These are phyloP conservation scores for Cystofilobasidium capitatum DNA, from an alignment of 768 basidiomycete species.

Conservation along the genomic window DNA sequence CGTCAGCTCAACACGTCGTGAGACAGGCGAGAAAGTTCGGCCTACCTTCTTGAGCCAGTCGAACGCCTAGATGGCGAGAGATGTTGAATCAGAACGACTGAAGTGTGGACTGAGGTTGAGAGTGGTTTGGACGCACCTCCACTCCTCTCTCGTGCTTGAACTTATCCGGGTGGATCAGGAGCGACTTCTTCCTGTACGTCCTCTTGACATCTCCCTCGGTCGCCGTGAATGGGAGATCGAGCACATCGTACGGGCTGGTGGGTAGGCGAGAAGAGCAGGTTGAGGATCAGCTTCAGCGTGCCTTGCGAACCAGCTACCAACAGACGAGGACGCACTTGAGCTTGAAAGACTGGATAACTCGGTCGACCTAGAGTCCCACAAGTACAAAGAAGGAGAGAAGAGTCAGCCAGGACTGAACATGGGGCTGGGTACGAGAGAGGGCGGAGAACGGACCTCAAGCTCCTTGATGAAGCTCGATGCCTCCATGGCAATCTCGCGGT, in stretches of 20 bases:
- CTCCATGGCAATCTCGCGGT: slow-evolving; percentile 23
- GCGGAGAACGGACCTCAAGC: slow-evolving; percentile 17
- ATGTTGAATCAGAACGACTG: neutral
- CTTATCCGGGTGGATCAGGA: slow-evolving; percentile 95
- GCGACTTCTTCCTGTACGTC: slow-evolving; percentile 47
- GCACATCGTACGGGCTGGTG: slow-evolving; percentile 85
- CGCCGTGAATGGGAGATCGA: slow-evolving; percentile 56
- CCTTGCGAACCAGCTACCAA: neutral
- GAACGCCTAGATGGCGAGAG: slow-evolving; percentile 64
- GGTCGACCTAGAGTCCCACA: slow-evolving; percentile 45
- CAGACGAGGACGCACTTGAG: slow-evolving; percentile 58
- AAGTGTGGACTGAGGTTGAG: no score
- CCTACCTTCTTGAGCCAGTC: slow-evolving; percentile 82
- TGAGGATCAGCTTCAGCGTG: neutral
- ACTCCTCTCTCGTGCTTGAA: slow-evolving; percentile 62
- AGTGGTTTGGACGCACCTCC: slow-evolving; percentile 13
- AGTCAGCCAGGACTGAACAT: neutral
- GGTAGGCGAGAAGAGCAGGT: neutral
- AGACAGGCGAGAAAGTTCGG: neutral
- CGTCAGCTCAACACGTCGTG: neutral
- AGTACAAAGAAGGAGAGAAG: no score
- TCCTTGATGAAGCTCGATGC: slow-evolving; percentile 28
- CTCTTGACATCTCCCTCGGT: slow-evolving; percentile 76
- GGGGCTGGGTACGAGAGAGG: neutral
- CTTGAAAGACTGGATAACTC: slow-evolving; percentile 89